Conservation (phyloP, 108 stramenopile genomes). For the Cyclotella kingstonii region DNA sequence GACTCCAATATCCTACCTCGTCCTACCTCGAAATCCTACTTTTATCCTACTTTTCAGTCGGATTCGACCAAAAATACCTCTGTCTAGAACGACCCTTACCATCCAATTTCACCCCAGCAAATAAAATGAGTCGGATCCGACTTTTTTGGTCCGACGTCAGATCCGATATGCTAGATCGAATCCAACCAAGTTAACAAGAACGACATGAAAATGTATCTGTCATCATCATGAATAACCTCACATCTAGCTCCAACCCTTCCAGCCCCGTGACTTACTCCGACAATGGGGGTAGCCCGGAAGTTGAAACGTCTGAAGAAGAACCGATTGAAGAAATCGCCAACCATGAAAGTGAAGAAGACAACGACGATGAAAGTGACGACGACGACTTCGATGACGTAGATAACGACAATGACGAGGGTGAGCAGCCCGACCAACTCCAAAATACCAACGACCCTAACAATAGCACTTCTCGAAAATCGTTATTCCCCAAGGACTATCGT, state of each 20-base stretch:
- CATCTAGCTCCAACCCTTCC: too few relatives aligned
- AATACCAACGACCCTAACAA: background rate
- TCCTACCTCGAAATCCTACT: too few relatives aligned
- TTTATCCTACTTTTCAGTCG: too few relatives aligned
- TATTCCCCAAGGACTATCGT: conserved; percentile 22
- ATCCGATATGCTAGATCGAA: too few relatives aligned
- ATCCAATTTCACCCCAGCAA: too few relatives aligned
- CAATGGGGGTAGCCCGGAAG: conserved; percentile 2
- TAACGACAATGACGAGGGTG: conserved; percentile 31
- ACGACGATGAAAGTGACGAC: conserved; percentile 20
- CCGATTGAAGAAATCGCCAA: conserved; percentile 17
- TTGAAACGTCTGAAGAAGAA: conserved; percentile 11
- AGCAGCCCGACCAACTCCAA: conserved; percentile 3
- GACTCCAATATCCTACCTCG: too few relatives aligned
- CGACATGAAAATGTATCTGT: too few relatives aligned
- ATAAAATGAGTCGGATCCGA: too few relatives aligned
- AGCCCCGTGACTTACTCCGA: background rate
- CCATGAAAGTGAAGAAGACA: conserved; percentile 9
- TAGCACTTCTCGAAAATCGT: background rate
- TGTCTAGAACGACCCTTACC: too few relatives aligned
- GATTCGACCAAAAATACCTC: too few relatives aligned
- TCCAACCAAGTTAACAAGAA: background rate
- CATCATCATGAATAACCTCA: too few relatives aligned
- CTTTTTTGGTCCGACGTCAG: too few relatives aligned
- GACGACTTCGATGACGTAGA: conserved; percentile 11